These are phyloP conservation scores for Lactifluus hygrophoroides DNA, from an alignment of 768 basidiomycete genomes.

Conservation along the genomic window DNA sequence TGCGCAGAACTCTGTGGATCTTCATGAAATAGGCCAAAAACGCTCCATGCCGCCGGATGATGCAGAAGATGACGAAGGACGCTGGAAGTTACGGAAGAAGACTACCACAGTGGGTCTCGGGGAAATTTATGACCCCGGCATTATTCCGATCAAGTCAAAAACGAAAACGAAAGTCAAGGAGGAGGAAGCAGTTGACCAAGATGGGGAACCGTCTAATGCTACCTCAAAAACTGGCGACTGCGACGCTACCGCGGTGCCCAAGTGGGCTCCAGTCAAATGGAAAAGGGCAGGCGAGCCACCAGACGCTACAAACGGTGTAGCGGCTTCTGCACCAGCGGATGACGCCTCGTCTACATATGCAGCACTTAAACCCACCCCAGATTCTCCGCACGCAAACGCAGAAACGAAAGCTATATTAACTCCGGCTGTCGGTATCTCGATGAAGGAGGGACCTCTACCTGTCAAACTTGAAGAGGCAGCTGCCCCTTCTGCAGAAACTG, in stretches of 20 bases:
- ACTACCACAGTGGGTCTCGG: conserved; percentile 52
- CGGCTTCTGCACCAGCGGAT: not conserved
- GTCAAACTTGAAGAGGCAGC: conserved; percentile 9
- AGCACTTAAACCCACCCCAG: not conserved
- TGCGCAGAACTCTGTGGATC: conserved; percentile 19
- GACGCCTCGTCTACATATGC: not conserved
- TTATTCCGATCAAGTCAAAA: conserved; percentile 58
- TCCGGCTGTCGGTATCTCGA: not conserved
- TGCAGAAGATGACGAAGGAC: conserved; percentile 42
- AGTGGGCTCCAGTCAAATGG: conserved; percentile 20
- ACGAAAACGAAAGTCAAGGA: conserved; percentile 38
- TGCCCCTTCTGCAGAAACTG: not conserved
- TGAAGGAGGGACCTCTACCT: conserved; percentile 9
- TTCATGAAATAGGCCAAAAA: conserved; percentile 20
- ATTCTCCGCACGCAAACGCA: not conserved
- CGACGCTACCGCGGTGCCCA: conserved; percentile 3
- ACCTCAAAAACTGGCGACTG: not conserved
- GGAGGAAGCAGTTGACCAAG: not conserved
- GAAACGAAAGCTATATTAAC: not conserved
- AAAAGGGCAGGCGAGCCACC: conserved; percentile 13
- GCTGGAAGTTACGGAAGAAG: conserved; percentile 64
- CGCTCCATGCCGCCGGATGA: conserved; percentile 24
- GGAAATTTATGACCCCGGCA: conserved; percentile 74
- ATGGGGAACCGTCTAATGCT: not conserved
- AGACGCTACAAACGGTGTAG: not conserved